phyloP scores from a whole-genome alignment of 129 eudicot species.

The Artemisia tridentata region DNA sequence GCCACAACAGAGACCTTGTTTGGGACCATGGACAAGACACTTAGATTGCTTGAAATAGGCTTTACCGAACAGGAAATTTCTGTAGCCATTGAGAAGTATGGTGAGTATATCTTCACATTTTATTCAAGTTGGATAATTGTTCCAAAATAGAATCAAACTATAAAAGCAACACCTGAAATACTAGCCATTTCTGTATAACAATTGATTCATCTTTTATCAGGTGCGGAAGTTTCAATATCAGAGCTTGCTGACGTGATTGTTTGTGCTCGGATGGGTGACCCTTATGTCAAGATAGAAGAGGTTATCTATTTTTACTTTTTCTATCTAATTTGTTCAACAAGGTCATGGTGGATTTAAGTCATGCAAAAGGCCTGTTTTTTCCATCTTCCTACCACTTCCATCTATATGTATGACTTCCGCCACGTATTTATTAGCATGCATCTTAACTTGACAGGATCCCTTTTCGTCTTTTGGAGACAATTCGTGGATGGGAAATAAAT shows the following conservation, averaged over 20 bases:
- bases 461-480: slow-evolving; percentile 22
- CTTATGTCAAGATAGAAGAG: slow-evolving; percentile 38
- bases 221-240: slow-evolving; percentile 64
- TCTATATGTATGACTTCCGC: background rate
- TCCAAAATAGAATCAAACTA: background rate
- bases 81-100: slow-evolving; percentile 77
- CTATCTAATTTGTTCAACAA: slow-evolving; percentile 3
- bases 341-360: background rate
- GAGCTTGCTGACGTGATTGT: slow-evolving; percentile 79
- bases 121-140: background rate
- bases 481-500: slow-evolving; percentile 21
- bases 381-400: background rate
- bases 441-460: slow-evolving; percentile 44
- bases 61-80: slow-evolving; percentile 81
- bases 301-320: slow-evolving; percentile 25
- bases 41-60: slow-evolving; percentile 80
- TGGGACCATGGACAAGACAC: slow-evolving; percentile 97
- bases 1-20: slow-evolving; percentile 59
- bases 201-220: slow-evolving; percentile 45
- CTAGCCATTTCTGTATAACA: slow-evolving; percentile 2
- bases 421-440: background rate
- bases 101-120: slow-evolving; percentile 45
- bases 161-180: slow-evolving; percentile 2
- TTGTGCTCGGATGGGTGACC: slow-evolving; percentile 41
- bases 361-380: background rate